Percentiles rank a stretch among this genome's conserved stretches.
These are phyloP conservation scores for Globisporangium ultimum DNA, from an alignment of 352 stramenopile genomes.

Conservation along the genomic window DNA sequence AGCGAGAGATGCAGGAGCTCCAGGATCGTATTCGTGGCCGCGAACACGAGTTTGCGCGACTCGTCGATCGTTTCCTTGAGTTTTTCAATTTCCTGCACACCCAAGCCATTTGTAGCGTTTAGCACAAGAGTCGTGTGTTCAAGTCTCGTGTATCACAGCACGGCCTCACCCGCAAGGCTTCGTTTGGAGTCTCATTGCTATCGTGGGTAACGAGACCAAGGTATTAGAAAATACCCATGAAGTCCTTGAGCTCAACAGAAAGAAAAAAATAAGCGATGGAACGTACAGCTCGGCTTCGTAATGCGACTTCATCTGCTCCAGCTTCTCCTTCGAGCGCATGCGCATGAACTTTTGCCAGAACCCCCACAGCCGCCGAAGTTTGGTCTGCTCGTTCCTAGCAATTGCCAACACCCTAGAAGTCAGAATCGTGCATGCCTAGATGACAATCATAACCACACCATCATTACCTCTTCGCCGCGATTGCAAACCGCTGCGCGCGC, in stretches of 20 bases:
- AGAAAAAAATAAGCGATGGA: background rate
- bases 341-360: conserved; percentile 55
- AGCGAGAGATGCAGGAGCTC: conserved; percentile 60
- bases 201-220: background rate
- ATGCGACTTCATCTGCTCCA: conserved; percentile 42
- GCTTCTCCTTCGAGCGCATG: conserved; percentile 46
- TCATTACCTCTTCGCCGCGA: conserved; percentile 41
- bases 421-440: background rate
- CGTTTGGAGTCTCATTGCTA: conserved; percentile 42
- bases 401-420: background rate
- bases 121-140: background rate
- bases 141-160: background rate
- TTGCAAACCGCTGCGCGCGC: conserved; percentile 49
- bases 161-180: conserved; percentile 28
- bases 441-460: background rate
- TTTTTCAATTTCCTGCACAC: conserved; percentile 49
- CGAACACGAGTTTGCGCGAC: conserved; percentile 51
- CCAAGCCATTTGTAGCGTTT: background rate
- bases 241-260: background rate
- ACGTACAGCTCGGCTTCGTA: conserved; percentile 62
- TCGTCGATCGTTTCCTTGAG: conserved; percentile 54
- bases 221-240: too few species aligned
- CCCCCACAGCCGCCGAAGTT: conserved; percentile 35
- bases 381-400: conserved; percentile 47
- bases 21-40: conserved; percentile 55